Evolutionary conservation across 2,329 filamentous ascomycete species (phyloP).

Genomic region (Fusarium luffae): DNA sequence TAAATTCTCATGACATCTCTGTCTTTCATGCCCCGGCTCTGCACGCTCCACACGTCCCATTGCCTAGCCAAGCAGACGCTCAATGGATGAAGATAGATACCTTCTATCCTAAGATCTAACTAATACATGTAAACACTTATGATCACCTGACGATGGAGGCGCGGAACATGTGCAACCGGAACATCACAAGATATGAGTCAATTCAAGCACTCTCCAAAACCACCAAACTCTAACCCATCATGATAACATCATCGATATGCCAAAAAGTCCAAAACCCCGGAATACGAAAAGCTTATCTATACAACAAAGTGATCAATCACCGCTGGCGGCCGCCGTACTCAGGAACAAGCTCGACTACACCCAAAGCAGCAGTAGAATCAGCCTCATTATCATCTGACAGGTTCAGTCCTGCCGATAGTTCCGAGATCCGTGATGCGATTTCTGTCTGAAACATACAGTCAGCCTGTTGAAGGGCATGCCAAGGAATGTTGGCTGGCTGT

Average conservation of each 20-base stretch:
- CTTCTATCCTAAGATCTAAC: too few relatives aligned
- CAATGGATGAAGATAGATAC: too few relatives aligned
- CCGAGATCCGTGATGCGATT: background rate
- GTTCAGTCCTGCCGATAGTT: background rate
- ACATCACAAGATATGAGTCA: background rate
- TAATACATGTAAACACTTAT: too few relatives aligned
- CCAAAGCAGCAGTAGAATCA: background rate
- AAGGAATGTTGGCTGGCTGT: slow-evolving; percentile 18
- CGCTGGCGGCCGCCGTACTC: background rate
- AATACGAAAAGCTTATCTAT: background rate
- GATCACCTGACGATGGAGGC: too few relatives aligned
- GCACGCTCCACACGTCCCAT: too few relatives aligned
- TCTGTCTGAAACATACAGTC: background rate
- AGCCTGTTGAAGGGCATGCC: too few relatives aligned
- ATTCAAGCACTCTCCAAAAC: background rate
- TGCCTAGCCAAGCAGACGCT: too few relatives aligned
- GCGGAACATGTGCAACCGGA: background rate
- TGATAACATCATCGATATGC: background rate
- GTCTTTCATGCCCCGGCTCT: too few relatives aligned
- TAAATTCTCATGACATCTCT: too few relatives aligned
- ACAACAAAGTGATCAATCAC: background rate
- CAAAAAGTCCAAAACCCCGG: background rate
- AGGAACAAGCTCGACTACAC: background rate
- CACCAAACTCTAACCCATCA: background rate
- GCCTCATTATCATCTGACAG: background rate